phyloP scores from a whole-genome alignment of 257 asterid genomes.

The Solanum paucissectum region DNA sequence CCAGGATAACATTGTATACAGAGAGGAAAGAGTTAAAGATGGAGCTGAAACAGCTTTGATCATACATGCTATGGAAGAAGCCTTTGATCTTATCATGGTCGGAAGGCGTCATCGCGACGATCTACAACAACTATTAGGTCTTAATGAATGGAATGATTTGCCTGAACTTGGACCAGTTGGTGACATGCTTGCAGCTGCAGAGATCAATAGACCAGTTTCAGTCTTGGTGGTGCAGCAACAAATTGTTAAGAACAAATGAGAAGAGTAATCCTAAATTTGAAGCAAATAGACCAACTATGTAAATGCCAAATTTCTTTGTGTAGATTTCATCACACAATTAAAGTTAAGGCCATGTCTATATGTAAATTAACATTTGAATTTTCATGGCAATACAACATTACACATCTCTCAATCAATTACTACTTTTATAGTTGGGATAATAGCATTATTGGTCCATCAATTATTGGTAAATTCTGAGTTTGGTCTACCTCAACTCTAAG shows the following conservation, averaged over 20 bases:
- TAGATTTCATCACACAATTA: not conserved
- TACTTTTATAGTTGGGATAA: not conserved
- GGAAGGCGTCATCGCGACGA: conserved; percentile 73
- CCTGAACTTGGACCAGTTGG: conserved; percentile 83
- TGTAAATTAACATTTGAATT: not conserved
- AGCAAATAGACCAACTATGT: not conserved
- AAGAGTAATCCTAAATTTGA: not conserved
- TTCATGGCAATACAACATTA: not conserved
- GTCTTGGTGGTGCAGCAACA: conserved; percentile 80
- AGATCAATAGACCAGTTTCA: conserved; percentile 46
- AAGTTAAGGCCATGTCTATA: not conserved
- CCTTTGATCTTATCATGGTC: conserved; percentile 63
- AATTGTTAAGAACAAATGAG: conserved; percentile 1
- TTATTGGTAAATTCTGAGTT: not conserved
- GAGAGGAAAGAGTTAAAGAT: conserved; percentile 74
- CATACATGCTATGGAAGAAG: conserved; percentile 58
- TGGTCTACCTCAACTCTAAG: not conserved
- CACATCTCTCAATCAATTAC: not conserved
- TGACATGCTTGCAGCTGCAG: conserved; percentile 73
- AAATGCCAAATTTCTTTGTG: not conserved
- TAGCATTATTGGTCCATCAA: not conserved
- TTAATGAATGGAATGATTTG: conserved; percentile 72
- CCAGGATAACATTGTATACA: conserved; percentile 56
- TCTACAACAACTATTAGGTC: conserved; percentile 52
- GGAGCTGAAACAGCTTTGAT: conserved; percentile 82